A percentile compares a stretch with the other conserved stretches of the same genome.
Evolutionary conservation across 306 rosid species (phyloP).

Genomic region (Albizia julibrissin): DNA sequence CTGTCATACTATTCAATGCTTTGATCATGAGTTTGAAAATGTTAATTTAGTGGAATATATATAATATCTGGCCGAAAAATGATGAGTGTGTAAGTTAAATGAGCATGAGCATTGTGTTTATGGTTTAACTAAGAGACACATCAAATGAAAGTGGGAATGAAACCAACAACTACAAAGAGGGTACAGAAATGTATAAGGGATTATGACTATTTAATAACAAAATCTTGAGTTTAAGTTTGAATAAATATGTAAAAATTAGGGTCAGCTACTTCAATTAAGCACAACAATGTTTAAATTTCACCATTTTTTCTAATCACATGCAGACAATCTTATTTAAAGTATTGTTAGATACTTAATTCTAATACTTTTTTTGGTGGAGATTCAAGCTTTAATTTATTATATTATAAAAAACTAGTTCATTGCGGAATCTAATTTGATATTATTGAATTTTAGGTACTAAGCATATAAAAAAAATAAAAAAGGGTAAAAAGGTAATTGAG

Average conservation of each 20-base stretch:
- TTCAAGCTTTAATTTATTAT: too few relatives aligned
- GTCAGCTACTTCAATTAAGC: too few relatives aligned
- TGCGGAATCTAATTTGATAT: too few relatives aligned
- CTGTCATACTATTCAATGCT: neutral
- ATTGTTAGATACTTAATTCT: too few relatives aligned
- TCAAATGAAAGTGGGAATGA: neutral
- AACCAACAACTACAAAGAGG: neutral
- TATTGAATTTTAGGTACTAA: too few relatives aligned
- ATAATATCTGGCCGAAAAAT: neutral
- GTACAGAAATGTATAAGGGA: too few relatives aligned
- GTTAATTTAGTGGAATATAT: neutral
- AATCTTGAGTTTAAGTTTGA: neutral
- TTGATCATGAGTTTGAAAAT: neutral
- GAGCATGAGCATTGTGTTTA: neutral
- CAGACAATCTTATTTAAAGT: too few relatives aligned
- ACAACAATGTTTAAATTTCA: too few relatives aligned
- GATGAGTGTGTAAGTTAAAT: neutral
- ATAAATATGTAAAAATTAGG: too few relatives aligned
- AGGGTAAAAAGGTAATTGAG: neutral
- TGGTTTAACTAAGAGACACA: neutral
- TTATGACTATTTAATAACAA: neutral
- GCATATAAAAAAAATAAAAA: neutral
- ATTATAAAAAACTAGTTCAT: too few relatives aligned
- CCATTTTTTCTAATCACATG: too few relatives aligned
- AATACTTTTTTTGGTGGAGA: accelerated